A percentile compares a stretch with the other conserved stretches of the same genome.
These are phyloP conservation scores for Saccharomyces jurei DNA, from an alignment of 805 yeast genomes.

Conservation along the genomic window DNA sequence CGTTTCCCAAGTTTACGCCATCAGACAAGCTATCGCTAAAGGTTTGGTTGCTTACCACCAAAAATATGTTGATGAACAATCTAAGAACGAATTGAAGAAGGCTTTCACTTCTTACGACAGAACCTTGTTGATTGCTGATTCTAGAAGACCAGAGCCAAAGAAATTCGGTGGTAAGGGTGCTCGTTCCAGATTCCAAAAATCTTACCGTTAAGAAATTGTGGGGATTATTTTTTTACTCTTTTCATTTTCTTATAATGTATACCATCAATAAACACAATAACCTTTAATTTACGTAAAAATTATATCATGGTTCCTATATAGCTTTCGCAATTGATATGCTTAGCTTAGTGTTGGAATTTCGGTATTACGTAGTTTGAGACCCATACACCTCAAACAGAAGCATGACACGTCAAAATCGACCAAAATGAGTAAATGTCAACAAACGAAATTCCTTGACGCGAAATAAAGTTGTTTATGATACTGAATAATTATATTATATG, in stretches of 20 bases:
- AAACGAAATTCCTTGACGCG: not conserved
- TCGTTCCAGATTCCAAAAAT: constrained; percentile 99
- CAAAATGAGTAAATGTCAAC: not conserved
- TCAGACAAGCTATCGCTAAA: constrained; percentile 99
- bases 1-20: constrained; percentile 99
- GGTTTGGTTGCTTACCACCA: constrained; percentile 99
- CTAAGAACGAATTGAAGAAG: constrained; percentile 99
- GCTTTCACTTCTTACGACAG: constrained; percentile 96
- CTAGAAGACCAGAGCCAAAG: constrained; percentile 99
- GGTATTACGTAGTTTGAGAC: not conserved
- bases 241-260: constrained; percentile 78
- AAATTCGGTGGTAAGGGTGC: constrained; percentile 99
- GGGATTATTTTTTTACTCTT: constrained; percentile 83
- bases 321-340: not conserved
- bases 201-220: constrained; percentile 82
- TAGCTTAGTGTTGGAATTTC: not conserved
- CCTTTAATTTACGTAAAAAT: constrained; percentile 9
- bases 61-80: constrained; percentile 98
- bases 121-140: constrained; percentile 97
- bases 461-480: not conserved
- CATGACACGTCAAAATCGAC: not conserved
- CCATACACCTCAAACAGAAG: not conserved
- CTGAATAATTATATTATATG: not conserved
- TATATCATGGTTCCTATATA: not conserved
- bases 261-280: constrained; percentile 42